Evolutionary conservation across 306 rosid species (phyloP), one percentile per base, ranked within the genome.

Genomic region (Rubus parviflorus): DNA sequence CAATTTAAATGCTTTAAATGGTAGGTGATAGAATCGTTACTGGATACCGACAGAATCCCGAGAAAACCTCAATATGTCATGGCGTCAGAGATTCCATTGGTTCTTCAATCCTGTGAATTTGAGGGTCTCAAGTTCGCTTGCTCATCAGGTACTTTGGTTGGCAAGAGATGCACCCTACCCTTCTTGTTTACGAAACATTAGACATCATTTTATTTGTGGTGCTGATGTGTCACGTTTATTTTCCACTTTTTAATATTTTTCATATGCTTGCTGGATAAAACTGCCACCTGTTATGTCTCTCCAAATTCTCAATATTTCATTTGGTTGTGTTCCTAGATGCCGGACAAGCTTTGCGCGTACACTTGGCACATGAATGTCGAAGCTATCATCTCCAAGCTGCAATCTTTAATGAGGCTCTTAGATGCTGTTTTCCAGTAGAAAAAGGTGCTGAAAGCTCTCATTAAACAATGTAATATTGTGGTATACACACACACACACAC

Each of bases 21-120:
- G 71, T 81, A 94, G 98, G 92, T 90, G 75, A 70, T 92, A 76
- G 98, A 88, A 72, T 45, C 83, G 49, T 83, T 94, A 78, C 81
- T 92, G 79, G 97, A 90, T 84, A 85, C 84, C 25, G 45, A 73
- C 48, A 88, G 71, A 72, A 83, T 73, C 38, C 87, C 85, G 61
- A 94, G 93, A 86, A 94, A 94, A 84, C 98, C 98, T 67, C 98
- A 94, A 73, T 94, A 92, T 51, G 20, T 35, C 48, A 90, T 92
- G 96, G 97, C 98, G 70, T 80, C 95, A 35, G 97, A 94, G 86
- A 75, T 83, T 84, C 97, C 98, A 0, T 77, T 94, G 93, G 92
- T 92, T 84, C 96, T 94, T 79, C 93, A 82, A 58, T 90, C 95
- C 69, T 94, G 98, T 84, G 96, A 92, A 83, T 94, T 92, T 85